Conservation (phyloP, 2,329 filamentous ascomycete species). For the Beauveria caledonica region DNA sequence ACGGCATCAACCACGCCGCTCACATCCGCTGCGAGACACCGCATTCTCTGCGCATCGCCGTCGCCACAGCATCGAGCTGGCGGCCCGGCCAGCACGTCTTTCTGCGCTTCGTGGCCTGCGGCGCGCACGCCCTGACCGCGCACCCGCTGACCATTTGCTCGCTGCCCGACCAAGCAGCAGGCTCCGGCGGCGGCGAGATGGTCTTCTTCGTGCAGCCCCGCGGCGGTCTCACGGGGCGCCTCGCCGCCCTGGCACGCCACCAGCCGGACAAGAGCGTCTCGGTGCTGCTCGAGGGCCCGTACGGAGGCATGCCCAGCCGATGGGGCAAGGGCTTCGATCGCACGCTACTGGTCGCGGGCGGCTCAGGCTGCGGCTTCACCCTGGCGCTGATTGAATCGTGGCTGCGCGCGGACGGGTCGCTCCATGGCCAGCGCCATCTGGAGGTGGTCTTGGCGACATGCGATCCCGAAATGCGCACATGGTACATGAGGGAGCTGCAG, state of each 20-base stretch:
- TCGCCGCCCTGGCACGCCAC: slow-evolving; percentile 31
- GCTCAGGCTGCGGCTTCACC: slow-evolving; percentile 46
- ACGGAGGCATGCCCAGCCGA: slow-evolving; percentile 39
- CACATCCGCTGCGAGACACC: slow-evolving; percentile 31
- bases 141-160: slow-evolving; percentile 52
- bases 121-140: slow-evolving; percentile 34
- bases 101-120: slow-evolving; percentile 40
- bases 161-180: slow-evolving; percentile 23
- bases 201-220: slow-evolving; percentile 45
- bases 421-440: not conserved
- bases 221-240: slow-evolving; percentile 39
- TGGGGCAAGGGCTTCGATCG: slow-evolving; percentile 32
- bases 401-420: not conserved
- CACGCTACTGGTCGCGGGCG: slow-evolving; percentile 43
- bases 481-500: slow-evolving; percentile 20
- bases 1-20: slow-evolving; percentile 38
- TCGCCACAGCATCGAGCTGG: slow-evolving; percentile 39
- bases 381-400: slow-evolving; percentile 38
- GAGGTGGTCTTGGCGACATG: slow-evolving; percentile 23
- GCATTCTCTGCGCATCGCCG: slow-evolving; percentile 29
- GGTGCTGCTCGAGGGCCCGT: slow-evolving; percentile 50
- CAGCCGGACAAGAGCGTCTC: slow-evolving; percentile 29
- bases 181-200: slow-evolving; percentile 26
- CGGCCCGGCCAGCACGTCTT: slow-evolving; percentile 46
- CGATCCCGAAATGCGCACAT: slow-evolving; percentile 19